Percentiles rank a stretch among this genome's conserved stretches.
phyloP scores from a whole-genome alignment of 2,329 filamentous ascomycete species.

The Alternaria longipes region DNA sequence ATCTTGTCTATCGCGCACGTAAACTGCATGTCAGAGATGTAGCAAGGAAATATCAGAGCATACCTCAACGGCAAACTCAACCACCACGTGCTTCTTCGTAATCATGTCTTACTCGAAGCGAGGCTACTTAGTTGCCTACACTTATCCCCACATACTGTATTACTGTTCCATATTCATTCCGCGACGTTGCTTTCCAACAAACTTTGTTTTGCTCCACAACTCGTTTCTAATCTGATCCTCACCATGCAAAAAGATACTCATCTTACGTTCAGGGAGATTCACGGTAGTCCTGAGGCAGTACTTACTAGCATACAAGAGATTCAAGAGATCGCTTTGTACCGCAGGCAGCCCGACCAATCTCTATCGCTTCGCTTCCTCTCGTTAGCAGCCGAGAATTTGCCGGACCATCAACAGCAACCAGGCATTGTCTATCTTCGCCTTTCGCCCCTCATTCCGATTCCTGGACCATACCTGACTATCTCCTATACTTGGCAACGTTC shows the following conservation, averaged over 20 bases:
- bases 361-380: conserved; percentile 1
- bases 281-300: background rate
- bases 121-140: background rate
- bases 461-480: background rate
- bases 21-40: too few relatives aligned
- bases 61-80: too few relatives aligned
- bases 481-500: background rate
- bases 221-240: background rate
- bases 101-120: background rate
- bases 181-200: background rate
- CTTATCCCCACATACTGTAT: background rate
- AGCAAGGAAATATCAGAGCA: too few relatives aligned
- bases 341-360: background rate
- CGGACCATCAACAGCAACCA: background rate
- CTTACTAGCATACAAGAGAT: background rate
- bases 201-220: background rate
- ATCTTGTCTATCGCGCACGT: too few relatives aligned
- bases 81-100: background rate
- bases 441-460: background rate
- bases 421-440: background rate
- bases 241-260: background rate
- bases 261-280: background rate
- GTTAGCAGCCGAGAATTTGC: background rate
- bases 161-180: background rate
- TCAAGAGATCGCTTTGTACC: background rate